Evolutionary conservation across 768 basidiomycete species (phyloP), one percentile per base, ranked within the genome.

Genomic region (Calocybe gangraenosa): DNA sequence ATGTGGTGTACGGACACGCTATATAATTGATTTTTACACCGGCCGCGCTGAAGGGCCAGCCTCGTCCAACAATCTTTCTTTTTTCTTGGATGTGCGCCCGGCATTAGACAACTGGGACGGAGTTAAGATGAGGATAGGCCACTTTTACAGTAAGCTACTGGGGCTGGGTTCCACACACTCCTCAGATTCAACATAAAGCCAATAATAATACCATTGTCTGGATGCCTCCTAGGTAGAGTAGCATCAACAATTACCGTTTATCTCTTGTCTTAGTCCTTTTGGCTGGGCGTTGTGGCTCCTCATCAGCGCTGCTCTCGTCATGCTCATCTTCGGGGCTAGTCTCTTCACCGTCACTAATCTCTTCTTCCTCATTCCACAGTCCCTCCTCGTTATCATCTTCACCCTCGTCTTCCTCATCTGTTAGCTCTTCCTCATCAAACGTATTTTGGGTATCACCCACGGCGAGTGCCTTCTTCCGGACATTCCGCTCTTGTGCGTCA

Each of bases 21-120:
- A 99, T 68, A 82, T 99, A 48, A 96, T 99, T 57, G 96, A 99
- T 67, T 99, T 98, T 66, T 99, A 99, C 69, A 87, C 89, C 2
- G 95, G 95, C 14, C 80, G 80, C 25, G 69, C 63, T 36, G 57
- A 68, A 19, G 68, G 64, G 10, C 56, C 78, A 9, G 57, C 70
- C 1, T 63, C 71, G 18, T 28, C 25, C 25, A 73, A 69, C 47
- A 75, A 79, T 45, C 65, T 89, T 11, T 90, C 92, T 0, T 98
- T 99, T 66, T 95, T 84, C 65, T 78, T 99, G 19, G 96, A 99
- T 55, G 92, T 88, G 14, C 78, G 96, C 34, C 96, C 96, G 1
- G 95, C 96, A 7, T 62, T 98, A 38, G 95, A 98, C 59, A 89
- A 73, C 53, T 95, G 88, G 91, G 94, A 95, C 58, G 90, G 88